A percentile compares a stretch with the other conserved stretches of the same genome.
Conservation (phyloP, 2,329 filamentous ascomycete species). For the Venturia asperata region DNA sequence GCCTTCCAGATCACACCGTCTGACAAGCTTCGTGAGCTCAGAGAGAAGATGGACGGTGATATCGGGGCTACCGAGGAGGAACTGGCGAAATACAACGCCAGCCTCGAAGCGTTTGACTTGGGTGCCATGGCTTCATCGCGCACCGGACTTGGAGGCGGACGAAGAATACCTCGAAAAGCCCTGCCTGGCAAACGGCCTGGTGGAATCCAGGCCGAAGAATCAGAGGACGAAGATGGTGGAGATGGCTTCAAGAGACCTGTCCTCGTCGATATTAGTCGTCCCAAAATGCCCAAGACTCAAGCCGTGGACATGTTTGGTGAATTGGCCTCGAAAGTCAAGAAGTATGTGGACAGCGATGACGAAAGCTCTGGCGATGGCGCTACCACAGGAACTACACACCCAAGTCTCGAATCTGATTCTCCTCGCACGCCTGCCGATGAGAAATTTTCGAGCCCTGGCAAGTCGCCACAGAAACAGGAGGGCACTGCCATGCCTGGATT, state of each 20-base stretch:
- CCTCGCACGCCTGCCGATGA: slow-evolving; percentile 59
- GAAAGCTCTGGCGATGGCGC: slow-evolving; percentile 58
- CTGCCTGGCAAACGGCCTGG: neutral
- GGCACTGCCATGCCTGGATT: slow-evolving; percentile 33
- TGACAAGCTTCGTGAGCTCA: slow-evolving; percentile 81
- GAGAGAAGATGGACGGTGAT: slow-evolving; percentile 83
- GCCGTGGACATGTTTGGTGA: slow-evolving; percentile 62
- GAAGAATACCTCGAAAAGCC: slow-evolving; percentile 28
- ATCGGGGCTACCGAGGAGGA: slow-evolving; percentile 40
- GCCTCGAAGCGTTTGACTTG: slow-evolving; percentile 38
- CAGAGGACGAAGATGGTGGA: slow-evolving; percentile 32
- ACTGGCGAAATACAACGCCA: slow-evolving; percentile 34
- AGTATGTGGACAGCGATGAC: slow-evolving; percentile 65
- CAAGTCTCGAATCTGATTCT: slow-evolving; percentile 64
- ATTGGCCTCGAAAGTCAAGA: slow-evolving; percentile 68
- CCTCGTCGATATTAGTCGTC: slow-evolving; percentile 59
- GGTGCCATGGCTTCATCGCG: slow-evolving; percentile 29
- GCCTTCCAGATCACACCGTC: slow-evolving; percentile 86
- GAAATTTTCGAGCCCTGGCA: slow-evolving; percentile 44
- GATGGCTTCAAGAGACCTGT: slow-evolving; percentile 66
- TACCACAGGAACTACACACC: slow-evolving; percentile 68
- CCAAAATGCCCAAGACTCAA: slow-evolving; percentile 55
- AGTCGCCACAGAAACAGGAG: slow-evolving; percentile 7
- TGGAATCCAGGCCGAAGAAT: slow-evolving; percentile 3
- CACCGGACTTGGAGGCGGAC: slow-evolving; percentile 8